Conservation (phyloP, 2,329 filamentous ascomycete genomes). For the Cladosporium sp. region DNA sequence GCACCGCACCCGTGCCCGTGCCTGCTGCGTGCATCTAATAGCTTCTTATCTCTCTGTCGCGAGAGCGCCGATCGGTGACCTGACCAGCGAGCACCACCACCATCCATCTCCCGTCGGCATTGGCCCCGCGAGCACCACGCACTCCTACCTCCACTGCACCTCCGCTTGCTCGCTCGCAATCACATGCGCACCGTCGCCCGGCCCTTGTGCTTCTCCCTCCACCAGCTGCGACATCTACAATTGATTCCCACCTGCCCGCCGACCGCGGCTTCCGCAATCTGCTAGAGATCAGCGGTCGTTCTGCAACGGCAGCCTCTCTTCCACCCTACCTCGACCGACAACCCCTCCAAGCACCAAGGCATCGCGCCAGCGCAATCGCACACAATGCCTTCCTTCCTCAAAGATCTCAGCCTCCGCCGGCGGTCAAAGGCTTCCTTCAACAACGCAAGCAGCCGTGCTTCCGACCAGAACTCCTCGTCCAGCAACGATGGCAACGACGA, state of each 20-base stretch:
- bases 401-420: slow-evolving; percentile 61
- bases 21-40: not conserved
- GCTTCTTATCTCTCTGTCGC: not conserved
- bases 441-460: slow-evolving; percentile 46
- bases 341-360: not conserved
- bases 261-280: not conserved
- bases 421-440: slow-evolving; percentile 72
- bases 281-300: not conserved
- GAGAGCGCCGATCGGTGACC: not conserved
- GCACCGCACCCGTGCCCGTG: not conserved
- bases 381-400: slow-evolving; percentile 61
- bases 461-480: slow-evolving; percentile 33
- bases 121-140: not conserved
- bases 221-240: not conserved
- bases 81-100: not conserved
- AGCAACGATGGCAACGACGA: slow-evolving; percentile 25
- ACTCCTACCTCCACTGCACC: not conserved
- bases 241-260: not conserved
- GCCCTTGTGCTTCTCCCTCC: not conserved
- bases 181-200: not conserved
- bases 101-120: not conserved
- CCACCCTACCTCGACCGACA: not conserved
- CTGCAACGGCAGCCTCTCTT: not conserved
- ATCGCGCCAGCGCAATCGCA: not conserved
- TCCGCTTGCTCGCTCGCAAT: not conserved